Conservation (phyloP, 164 flowering plant species). For the Cinnamomum chago region DNA sequence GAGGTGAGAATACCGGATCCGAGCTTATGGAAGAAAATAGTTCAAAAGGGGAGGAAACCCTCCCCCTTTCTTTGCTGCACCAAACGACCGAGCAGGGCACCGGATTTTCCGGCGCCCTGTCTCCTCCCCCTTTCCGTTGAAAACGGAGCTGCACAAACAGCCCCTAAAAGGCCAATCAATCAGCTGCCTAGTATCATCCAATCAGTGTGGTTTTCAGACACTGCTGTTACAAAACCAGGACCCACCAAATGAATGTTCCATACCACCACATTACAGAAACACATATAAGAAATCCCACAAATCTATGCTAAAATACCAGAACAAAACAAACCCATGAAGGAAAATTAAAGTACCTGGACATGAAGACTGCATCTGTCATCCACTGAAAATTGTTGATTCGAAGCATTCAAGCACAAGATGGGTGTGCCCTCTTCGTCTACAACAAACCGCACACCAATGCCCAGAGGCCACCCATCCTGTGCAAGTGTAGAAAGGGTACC, state of each 20-base stretch:
- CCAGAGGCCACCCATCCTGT: conserved; percentile 73
- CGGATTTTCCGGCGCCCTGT: too few relatives aligned
- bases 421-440: conserved; percentile 74
- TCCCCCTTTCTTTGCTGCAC: too few relatives aligned
- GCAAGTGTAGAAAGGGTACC: conserved; percentile 72
- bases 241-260: not conserved
- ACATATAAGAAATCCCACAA: not conserved
- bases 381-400: conserved; percentile 21
- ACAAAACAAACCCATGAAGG: not conserved
- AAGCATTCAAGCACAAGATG: conserved; percentile 49
- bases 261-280: not conserved
- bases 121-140: too few relatives aligned
- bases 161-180: too few relatives aligned
- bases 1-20: too few relatives aligned
- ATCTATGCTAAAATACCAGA: not conserved
- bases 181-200: not conserved
- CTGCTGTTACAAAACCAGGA: not conserved
- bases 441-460: conserved; percentile 67
- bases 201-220: not conserved
- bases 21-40: too few relatives aligned
- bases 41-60: too few relatives aligned
- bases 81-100: too few relatives aligned
- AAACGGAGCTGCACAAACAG: too few relatives aligned
- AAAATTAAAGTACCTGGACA: conserved; percentile 60
- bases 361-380: conserved; percentile 63